Conservation (phyloP, 257 asterid genomes). For the Penstemon eatonii region DNA sequence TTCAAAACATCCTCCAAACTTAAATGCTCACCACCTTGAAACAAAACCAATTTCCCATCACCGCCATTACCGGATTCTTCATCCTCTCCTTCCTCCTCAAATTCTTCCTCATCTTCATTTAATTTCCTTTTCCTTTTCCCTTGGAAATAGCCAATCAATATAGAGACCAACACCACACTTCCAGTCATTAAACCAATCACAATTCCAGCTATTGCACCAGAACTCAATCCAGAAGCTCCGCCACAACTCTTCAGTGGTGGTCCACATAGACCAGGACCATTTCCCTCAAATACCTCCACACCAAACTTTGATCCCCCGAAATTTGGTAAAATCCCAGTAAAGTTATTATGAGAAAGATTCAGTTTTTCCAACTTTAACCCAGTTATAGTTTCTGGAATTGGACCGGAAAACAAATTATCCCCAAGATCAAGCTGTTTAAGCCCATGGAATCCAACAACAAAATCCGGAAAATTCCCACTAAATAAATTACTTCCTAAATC, state of each 20-base stretch:
- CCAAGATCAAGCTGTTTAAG: constrained; percentile 81
- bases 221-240: constrained; percentile 64
- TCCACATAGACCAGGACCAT: constrained; percentile 80
- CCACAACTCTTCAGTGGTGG: constrained; percentile 61
- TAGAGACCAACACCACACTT: constrained; percentile 71
- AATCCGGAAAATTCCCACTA: constrained; percentile 74
- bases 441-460: constrained; percentile 49
- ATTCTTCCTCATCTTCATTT: constrained; percentile 68
- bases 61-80: constrained; percentile 58
- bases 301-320: constrained; percentile 72
- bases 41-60: constrained; percentile 84
- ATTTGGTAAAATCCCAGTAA: constrained; percentile 80
- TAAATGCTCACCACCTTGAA: constrained; percentile 95
- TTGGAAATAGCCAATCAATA: constrained; percentile 84
- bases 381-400: constrained; percentile 54
- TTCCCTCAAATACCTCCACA: constrained; percentile 74
- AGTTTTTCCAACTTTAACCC: constrained; percentile 61
- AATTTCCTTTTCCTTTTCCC: constrained; percentile 65
- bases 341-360: constrained; percentile 91
- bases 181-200: constrained; percentile 93
- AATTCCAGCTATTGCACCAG: constrained; percentile 91
- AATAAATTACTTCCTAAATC: constrained; percentile 78
- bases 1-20: constrained; percentile 87
- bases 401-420: constrained; percentile 60
- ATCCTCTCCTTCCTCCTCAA: constrained; percentile 57